Evolutionary conservation across 2,329 filamentous ascomycete species (phyloP).

Genomic region (Nothopassalora personata): DNA sequence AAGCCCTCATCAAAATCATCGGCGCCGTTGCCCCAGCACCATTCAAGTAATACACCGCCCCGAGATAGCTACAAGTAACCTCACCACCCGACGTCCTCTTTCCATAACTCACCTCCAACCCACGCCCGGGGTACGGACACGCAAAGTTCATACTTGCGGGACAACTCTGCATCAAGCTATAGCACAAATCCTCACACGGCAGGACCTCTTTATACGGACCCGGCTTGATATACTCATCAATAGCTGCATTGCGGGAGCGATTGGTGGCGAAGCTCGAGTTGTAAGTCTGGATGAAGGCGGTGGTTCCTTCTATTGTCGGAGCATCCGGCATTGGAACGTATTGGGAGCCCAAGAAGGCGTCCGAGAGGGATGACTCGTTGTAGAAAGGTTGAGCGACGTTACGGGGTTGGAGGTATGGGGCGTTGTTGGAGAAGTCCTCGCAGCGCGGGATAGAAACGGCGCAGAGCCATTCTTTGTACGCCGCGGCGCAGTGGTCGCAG

Average conservation of each 20-base stretch:
- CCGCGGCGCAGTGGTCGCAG: constrained; percentile 69
- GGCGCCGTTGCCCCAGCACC: constrained; percentile 7
- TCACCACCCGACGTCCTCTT: constrained; percentile 19
- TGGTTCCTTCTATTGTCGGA: constrained; percentile 29
- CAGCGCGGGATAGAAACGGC: constrained; percentile 89
- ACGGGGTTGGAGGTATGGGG: constrained; percentile 58
- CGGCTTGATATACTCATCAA: constrained; percentile 62
- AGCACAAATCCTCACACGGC: constrained; percentile 84
- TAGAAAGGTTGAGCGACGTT: constrained; percentile 55
- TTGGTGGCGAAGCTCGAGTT: constrained; percentile 30
- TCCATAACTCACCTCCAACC: constrained; percentile 50
- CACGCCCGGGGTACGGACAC: constrained; percentile 57
- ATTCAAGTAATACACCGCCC: constrained; percentile 33
- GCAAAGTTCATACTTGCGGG: constrained; percentile 68
- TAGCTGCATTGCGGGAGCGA: constrained; percentile 35
- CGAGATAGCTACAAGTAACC: constrained; percentile 34
- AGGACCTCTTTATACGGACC: constrained; percentile 92
- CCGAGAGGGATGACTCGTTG: constrained; percentile 25
- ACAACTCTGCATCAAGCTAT: constrained; percentile 77
- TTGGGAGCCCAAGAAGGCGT: constrained; percentile 17
- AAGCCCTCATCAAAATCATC: neutral
- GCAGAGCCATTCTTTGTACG: constrained; percentile 95
- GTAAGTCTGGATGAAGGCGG: constrained; percentile 29
- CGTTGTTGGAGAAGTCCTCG: constrained; percentile 65
- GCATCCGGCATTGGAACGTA: constrained; percentile 33